Evolutionary conservation across 768 basidiomycete species (phyloP).

Genomic region (Termitomyces sp.): DNA sequence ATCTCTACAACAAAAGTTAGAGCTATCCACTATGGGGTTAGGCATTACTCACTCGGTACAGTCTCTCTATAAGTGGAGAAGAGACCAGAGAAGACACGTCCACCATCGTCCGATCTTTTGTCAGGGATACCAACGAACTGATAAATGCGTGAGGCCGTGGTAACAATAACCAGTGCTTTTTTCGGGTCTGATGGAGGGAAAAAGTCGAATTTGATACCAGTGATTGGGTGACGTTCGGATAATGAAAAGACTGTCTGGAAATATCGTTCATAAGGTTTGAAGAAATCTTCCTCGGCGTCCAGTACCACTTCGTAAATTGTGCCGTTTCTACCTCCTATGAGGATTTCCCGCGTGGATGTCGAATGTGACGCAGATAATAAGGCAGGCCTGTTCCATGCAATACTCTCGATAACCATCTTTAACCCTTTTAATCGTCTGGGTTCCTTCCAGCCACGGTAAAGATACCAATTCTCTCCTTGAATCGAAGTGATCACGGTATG

Average conservation of each 20-base stretch:
- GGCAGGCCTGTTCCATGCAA: constrained; percentile 84
- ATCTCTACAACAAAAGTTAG: constrained; percentile 51
- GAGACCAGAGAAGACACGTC: constrained; percentile 66
- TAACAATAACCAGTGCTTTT: constrained; percentile 67
- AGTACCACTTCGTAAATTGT: constrained; percentile 84
- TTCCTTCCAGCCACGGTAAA: constrained; percentile 78
- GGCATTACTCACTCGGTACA: constrained; percentile 61
- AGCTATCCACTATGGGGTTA: background rate
- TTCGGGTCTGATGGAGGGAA: constrained; percentile 60
- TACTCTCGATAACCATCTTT: constrained; percentile 83
- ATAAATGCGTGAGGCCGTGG: constrained; percentile 85
- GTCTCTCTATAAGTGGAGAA: constrained; percentile 72
- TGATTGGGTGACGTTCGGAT: constrained; percentile 77
- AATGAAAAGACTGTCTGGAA: constrained; percentile 69
- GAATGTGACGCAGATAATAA: constrained; percentile 58
- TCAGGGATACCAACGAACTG: constrained; percentile 76
- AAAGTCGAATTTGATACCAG: constrained; percentile 79
- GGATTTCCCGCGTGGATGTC: constrained; percentile 75
- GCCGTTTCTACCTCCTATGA: constrained; percentile 84
- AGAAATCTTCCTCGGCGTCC: constrained; percentile 88
- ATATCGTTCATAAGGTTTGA: constrained; percentile 84
- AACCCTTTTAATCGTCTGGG: constrained; percentile 73
- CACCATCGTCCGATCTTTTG: constrained; percentile 65
- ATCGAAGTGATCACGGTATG: constrained; percentile 84
- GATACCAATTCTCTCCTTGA: constrained; percentile 92